Conservation (phyloP, 2,329 filamentous ascomycete species). For the Beauveria australis region DNA sequence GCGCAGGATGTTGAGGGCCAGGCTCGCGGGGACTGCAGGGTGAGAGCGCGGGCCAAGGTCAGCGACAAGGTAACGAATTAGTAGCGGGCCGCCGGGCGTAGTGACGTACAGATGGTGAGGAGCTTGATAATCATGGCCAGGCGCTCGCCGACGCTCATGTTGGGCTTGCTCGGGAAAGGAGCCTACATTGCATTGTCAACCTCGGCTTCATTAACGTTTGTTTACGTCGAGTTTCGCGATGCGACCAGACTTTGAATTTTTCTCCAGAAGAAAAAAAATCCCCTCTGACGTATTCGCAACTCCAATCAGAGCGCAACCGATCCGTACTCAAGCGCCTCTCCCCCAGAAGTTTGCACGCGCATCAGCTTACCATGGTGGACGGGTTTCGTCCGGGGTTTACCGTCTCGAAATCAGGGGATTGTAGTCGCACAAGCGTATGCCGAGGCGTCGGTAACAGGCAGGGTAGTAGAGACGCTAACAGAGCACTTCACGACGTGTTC, state of each 20-base stretch:
- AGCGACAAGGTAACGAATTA: background rate
- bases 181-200: constrained; percentile 1
- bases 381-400: constrained; percentile 1
- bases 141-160: constrained; percentile 16
- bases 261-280: background rate
- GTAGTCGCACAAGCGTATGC: background rate
- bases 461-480: background rate
- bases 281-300: background rate
- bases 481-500: background rate
- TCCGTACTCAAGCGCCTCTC: background rate
- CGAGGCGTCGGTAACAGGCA: background rate
- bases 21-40: constrained; percentile 12
- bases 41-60: background rate
- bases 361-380: constrained; percentile 7
- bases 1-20: constrained; percentile 11
- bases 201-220: background rate
- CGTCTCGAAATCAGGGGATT: background rate
- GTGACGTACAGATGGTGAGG: constrained; percentile 13
- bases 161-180: constrained; percentile 13
- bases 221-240: background rate
- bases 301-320: too few species aligned
- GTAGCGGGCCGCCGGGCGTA: background rate
- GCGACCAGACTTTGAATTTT: background rate
- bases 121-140: constrained; percentile 12
- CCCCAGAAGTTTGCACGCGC: background rate